Evolutionary conservation across 1,139 yeast species (phyloP), one percentile per base, ranked within the genome.

Genomic region (Saccharomycopsis hybrid): DNA sequence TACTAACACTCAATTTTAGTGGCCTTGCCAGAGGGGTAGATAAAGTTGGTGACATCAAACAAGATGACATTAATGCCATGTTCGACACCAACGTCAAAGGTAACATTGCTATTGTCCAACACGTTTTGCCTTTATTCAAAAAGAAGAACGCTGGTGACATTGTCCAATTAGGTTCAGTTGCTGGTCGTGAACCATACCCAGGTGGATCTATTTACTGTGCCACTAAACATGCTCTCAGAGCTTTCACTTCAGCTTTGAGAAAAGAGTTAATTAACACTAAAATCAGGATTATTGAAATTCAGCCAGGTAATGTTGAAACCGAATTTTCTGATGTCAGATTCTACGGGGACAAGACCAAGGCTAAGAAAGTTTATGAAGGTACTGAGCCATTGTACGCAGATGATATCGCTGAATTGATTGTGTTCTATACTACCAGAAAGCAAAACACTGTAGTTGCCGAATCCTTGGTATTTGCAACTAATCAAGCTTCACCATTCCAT

Each of bases 281-380:
- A 54, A 76, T 84, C 57, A 73, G 94, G 60, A 82, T 85, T 48
- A 74, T 85, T 56, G 90, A 84, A 64, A 77, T 85, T 45, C 87
- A 83, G 57, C 94, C 94, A 9, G 92, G 94, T 60, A 81, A 80
- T 50, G 90, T 84, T 29, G 86, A 82, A 65, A 85, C 94, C 24
- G 92, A 85, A 61, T 85, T 85, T 63, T 80, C 87, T 29, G 66
- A 77, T 38, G 82, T 80, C 40, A 72, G 90, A 62, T 82, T 74
- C 71, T 71, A 77, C 57, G 88, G 89, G 48, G 88, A 84, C 63
- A 61, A 67, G 48, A 70, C 64, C 7, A 75, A 75, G 62, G 92
- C 90, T 13, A 80, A 79, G 56, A 76, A 74, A 11, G 87, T 83
- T 25, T 85, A 84, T 61, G 70, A 69, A 35, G 86, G 86, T 32